Evolutionary conservation across 2,329 filamentous ascomycete genomes (phyloP).

Genomic region (Colletotrichum tamarilloi): DNA sequence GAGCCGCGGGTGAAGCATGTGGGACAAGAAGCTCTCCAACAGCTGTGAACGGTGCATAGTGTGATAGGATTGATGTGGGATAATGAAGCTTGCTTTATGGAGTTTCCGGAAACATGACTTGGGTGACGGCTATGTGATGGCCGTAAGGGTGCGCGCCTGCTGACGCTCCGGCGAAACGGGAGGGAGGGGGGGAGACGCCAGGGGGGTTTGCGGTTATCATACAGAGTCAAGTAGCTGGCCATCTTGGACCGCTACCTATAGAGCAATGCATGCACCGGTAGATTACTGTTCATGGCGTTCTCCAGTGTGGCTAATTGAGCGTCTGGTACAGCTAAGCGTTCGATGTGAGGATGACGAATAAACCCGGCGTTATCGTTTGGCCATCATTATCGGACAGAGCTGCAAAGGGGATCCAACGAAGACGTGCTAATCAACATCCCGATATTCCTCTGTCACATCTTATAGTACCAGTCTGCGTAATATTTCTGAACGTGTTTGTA

Average conservation of each 20-base stretch:
- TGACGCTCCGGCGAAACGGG: constrained; percentile 17
- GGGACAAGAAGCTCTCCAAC: constrained; percentile 57
- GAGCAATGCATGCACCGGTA: constrained; percentile 2
- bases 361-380: no score
- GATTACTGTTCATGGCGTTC: no score
- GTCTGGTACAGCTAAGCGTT: no score
- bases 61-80: not conserved
- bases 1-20: constrained; percentile 62
- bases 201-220: not conserved
- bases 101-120: not conserved
- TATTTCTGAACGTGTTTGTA: no score
- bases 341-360: no score
- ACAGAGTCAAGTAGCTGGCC: constrained; percentile 17
- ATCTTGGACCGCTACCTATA: constrained; percentile 13
- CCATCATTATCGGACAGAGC: no score
- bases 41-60: constrained; percentile 39
- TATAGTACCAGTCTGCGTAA: no score
- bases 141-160: constrained; percentile 15
- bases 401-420: no score
- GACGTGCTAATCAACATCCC: no score
- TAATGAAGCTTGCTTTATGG: constrained; percentile 1
- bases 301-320: no score
- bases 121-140: constrained; percentile 23
- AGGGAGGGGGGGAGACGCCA: not conserved
- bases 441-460: no score